phyloP scores from a whole-genome alignment of 257 asterid species.

The Petunia axillaris region DNA sequence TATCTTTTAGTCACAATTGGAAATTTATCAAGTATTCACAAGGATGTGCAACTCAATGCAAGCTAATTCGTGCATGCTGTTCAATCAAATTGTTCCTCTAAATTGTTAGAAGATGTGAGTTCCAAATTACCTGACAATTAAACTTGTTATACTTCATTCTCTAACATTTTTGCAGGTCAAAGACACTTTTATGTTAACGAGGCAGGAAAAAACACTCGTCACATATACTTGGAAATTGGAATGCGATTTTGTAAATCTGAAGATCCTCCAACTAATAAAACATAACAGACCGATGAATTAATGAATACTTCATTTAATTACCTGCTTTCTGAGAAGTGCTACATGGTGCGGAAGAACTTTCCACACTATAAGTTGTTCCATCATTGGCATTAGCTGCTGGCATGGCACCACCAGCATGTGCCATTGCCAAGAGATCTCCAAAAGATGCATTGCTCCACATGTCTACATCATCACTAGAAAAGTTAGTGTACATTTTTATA shows the following conservation, averaged over 20 bases:
- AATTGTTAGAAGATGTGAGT: neutral
- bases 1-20: neutral
- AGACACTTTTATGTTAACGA: neutral
- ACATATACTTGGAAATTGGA: neutral
- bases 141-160: conserved; percentile 6
- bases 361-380: conserved; percentile 27
- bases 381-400: conserved; percentile 47
- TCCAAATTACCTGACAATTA: neutral
- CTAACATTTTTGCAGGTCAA: conserved; percentile 21
- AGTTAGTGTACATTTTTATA: conserved; percentile 18
- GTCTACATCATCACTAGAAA: conserved; percentile 29
- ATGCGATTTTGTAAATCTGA: neutral
- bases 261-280: neutral
- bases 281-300: neutral
- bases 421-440: conserved; percentile 20
- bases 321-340: conserved; percentile 30
- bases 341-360: conserved; percentile 22
- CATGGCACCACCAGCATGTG: conserved; percentile 43
- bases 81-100: neutral
- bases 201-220: conserved; percentile 1
- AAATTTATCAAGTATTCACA: neutral
- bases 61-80: neutral
- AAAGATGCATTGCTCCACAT: conserved; percentile 38
- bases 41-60: neutral
- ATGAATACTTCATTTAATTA: conserved; percentile 19